Conservation (phyloP, 2,329 filamentous ascomycete genomes). For the Claviceps africana region DNA sequence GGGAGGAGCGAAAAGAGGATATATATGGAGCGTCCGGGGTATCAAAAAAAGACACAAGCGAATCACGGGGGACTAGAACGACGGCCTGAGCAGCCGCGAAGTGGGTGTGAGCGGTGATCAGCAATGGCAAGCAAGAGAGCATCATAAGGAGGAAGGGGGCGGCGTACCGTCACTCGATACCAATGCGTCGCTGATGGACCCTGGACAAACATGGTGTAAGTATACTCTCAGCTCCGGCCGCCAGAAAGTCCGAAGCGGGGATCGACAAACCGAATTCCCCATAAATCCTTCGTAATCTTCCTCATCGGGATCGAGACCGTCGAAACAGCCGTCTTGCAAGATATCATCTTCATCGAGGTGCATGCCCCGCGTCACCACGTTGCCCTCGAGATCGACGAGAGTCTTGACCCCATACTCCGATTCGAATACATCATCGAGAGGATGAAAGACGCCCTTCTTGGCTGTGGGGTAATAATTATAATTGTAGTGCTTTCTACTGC, state of each 20-base stretch:
- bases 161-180: constrained; percentile 12
- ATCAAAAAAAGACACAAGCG: constrained; percentile 6
- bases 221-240: neutral
- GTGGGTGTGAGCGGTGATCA: neutral
- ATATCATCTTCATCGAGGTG: constrained; percentile 10
- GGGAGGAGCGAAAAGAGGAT: too few relatives aligned
- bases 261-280: constrained; percentile 14
- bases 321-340: constrained; percentile 12
- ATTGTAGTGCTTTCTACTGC: neutral
- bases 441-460: constrained; percentile 5
- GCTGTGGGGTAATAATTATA: constrained; percentile 5
- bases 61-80: constrained; percentile 9
- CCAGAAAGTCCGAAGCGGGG: neutral
- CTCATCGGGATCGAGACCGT: constrained; percentile 1
- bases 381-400: constrained; percentile 16
- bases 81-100: constrained; percentile 7
- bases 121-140: neutral
- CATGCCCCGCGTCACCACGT: constrained; percentile 7
- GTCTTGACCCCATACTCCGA: constrained; percentile 8
- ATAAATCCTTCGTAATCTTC: constrained; percentile 15
- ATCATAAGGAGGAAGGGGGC: neutral
- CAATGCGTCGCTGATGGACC: constrained; percentile 12
- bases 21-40: neutral
- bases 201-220: constrained; percentile 4
- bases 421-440: constrained; percentile 7